Conservation (phyloP, 371 early-diverging fungal genomes). For the Mortierella sp. region DNA sequence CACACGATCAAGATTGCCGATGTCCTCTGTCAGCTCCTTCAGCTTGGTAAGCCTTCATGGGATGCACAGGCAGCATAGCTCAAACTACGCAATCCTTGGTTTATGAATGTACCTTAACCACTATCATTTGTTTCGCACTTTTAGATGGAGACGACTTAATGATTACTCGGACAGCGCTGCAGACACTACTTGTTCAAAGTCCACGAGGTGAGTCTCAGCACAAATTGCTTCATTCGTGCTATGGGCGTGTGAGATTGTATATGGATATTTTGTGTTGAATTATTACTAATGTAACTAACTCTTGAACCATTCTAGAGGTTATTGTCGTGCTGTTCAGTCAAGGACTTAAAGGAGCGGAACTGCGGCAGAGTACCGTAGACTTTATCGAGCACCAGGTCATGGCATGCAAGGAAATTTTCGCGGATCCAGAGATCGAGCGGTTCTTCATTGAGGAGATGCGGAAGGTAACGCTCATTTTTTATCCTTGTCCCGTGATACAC, state of each 20-base stretch:
- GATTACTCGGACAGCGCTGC: conserved; percentile 40
- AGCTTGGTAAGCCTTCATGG: conserved; percentile 31
- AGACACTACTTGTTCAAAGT: conserved; percentile 40
- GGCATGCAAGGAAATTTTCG: conserved; percentile 30
- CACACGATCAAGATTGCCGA: conserved; percentile 55
- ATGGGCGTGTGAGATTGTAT: not conserved
- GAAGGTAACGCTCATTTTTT: conserved; percentile 22
- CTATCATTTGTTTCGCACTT: not conserved
- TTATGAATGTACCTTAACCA: not conserved
- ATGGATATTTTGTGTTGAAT: no score
- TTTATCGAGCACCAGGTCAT: conserved; percentile 47
- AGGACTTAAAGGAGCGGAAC: conserved; percentile 42
- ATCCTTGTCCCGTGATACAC: not conserved
- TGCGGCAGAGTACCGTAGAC: conserved; percentile 34
- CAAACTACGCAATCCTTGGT: not conserved
- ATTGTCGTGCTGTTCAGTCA: conserved; percentile 47
- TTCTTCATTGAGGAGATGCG: conserved; percentile 49
- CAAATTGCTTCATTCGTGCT: not conserved
- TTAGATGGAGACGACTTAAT: conserved; percentile 48
- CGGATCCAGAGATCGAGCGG: conserved; percentile 47
- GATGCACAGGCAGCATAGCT: no score
- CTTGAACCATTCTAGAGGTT: conserved; percentile 28
- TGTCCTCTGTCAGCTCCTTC: conserved; percentile 53
- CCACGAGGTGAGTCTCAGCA: conserved; percentile 25
- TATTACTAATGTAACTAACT: not conserved